Evolutionary conservation across 2,329 filamentous ascomycete species (phyloP).

Genomic region (Alternaria viburni): DNA sequence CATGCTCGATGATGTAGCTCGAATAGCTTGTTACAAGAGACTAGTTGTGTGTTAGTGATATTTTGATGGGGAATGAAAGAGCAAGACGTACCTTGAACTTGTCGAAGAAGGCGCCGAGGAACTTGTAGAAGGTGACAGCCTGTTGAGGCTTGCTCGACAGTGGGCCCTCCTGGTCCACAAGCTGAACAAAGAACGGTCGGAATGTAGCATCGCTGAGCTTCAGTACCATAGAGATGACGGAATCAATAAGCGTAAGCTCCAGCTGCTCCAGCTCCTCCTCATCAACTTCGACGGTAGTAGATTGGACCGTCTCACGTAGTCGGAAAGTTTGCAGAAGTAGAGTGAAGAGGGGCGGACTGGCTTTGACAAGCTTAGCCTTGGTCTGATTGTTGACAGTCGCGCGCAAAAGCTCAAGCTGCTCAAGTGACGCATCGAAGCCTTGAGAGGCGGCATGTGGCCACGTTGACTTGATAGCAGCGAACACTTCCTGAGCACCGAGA

Average conservation of each 20-base stretch:
- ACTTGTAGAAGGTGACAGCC: constrained; percentile 79
- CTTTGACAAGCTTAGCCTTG: constrained; percentile 80
- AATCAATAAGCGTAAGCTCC: constrained; percentile 70
- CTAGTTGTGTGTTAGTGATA: constrained; percentile 41
- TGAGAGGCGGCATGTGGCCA: constrained; percentile 70
- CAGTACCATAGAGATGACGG: constrained; percentile 87
- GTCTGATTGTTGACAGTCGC: constrained; percentile 76
- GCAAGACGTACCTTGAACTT: constrained; percentile 68
- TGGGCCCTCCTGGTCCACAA: constrained; percentile 75
- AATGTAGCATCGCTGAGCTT: constrained; percentile 96
- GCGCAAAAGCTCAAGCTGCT: constrained; percentile 73
- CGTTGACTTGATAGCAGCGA: constrained; percentile 73
- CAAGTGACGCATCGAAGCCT: constrained; percentile 64
- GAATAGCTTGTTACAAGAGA: constrained; percentile 94
- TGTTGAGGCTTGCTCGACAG: constrained; percentile 50
- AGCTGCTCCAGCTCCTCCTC: constrained; percentile 62
- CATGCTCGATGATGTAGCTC: constrained; percentile 80
- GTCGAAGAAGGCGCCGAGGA: constrained; percentile 79
- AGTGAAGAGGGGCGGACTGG: constrained; percentile 71
- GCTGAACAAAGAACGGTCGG: constrained; percentile 83
- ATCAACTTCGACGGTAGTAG: constrained; percentile 54
- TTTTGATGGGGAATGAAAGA: constrained; percentile 6
- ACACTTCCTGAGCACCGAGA: constrained; percentile 77
- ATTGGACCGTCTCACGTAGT: constrained; percentile 58
- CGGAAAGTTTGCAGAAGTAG: constrained; percentile 66